phyloP scores from a whole-genome alignment of 2,329 filamentous ascomycete genomes.

The Colletotrichum tanaceti region DNA sequence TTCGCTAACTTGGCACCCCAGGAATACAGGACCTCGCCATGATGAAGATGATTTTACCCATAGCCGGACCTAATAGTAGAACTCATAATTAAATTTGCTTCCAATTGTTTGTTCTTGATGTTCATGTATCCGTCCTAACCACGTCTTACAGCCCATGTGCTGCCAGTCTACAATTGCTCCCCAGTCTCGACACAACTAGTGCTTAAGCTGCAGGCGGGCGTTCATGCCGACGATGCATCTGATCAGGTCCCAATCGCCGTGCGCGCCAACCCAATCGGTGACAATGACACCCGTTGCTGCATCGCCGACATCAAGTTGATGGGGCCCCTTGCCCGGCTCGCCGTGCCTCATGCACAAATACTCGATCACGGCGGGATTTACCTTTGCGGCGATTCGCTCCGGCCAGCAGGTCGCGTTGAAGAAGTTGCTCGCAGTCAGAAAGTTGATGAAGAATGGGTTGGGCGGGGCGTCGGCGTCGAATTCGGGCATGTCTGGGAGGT shows the following conservation, averaged over 20 bases:
- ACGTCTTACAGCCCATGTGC: neutral
- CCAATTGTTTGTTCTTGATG: neutral
- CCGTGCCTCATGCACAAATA: slow-evolving; percentile 71
- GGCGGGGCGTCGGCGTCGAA: slow-evolving; percentile 48
- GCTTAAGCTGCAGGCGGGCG: slow-evolving; percentile 67
- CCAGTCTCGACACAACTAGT: slow-evolving; percentile 44
- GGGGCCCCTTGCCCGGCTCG: slow-evolving; percentile 61
- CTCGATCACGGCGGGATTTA: slow-evolving; percentile 81
- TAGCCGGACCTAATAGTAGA: neutral
- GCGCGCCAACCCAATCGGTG: slow-evolving; percentile 90
- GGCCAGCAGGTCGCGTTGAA: slow-evolving; percentile 95
- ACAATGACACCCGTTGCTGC: slow-evolving; percentile 89
- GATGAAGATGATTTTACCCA: neutral
- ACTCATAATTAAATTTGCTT: no score
- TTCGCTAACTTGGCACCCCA: slow-evolving; percentile 27
- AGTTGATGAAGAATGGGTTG: slow-evolving; percentile 85
- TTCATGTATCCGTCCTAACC: neutral
- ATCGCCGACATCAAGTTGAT: slow-evolving; percentile 68
- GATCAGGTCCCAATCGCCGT: slow-evolving; percentile 91
- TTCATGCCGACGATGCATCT: slow-evolving; percentile 94
- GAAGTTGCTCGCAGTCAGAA: slow-evolving; percentile 91
- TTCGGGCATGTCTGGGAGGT: slow-evolving; percentile 52
- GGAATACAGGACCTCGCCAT: neutral
- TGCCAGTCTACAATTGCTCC: neutral
- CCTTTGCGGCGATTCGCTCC: slow-evolving; percentile 85